Evolutionary conservation across 768 basidiomycete species (phyloP).

Genomic region (Termitomyces heimii): DNA sequence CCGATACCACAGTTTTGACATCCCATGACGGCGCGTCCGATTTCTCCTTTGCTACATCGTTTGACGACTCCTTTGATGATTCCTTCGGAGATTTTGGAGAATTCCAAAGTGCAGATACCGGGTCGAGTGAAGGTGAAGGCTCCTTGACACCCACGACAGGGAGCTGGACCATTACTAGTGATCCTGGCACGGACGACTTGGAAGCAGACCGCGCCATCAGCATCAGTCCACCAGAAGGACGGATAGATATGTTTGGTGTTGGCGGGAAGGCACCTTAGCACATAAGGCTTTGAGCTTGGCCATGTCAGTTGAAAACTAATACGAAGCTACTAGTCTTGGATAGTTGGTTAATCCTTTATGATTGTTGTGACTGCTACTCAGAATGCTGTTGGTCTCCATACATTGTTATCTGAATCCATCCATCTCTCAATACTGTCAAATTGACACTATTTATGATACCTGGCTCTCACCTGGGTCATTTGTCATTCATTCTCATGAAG

Average conservation of each 20-base stretch:
- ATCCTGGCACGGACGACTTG: conserved; percentile 22
- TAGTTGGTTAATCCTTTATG: background rate
- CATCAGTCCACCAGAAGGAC: conserved; percentile 6
- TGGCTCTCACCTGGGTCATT: background rate
- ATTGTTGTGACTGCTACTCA: background rate
- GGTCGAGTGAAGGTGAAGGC: conserved; percentile 21
- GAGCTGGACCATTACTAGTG: conserved; percentile 65
- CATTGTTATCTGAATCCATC: background rate
- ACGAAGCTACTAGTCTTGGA: background rate
- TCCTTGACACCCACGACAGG: conserved; percentile 58
- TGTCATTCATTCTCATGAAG: background rate
- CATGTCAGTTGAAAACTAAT: background rate
- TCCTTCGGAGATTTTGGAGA: conserved; percentile 78
- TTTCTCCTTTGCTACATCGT: conserved; percentile 59
- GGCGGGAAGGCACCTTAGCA: background rate
- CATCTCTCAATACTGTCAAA: background rate
- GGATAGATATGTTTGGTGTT: background rate
- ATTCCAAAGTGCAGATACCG: conserved; percentile 45
- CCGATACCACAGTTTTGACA: conserved; percentile 45
- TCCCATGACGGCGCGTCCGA: conserved; percentile 22
- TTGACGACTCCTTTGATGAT: conserved; percentile 63
- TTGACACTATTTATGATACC: background rate
- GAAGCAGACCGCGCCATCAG: conserved; percentile 11
- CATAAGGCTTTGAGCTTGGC: background rate
- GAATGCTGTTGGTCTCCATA: background rate